Percentiles rank a stretch among this genome's conserved stretches.
phyloP scores from a whole-genome alignment of 192 early-diverging fungal genomes.

The Podila epicladia region DNA sequence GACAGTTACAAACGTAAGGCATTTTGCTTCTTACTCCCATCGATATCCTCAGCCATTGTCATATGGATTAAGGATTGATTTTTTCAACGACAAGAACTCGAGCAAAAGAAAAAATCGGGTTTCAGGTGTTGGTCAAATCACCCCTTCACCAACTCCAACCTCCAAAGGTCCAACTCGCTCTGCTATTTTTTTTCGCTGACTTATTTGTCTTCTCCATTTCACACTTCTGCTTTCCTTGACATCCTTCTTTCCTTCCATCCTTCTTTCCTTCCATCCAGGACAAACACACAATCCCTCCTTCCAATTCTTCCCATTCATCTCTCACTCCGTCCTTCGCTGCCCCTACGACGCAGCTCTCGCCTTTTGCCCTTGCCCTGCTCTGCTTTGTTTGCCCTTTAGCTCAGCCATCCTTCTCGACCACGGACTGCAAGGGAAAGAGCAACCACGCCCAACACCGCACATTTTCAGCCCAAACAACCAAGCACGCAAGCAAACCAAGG shows the following conservation, averaged over 20 bases:
- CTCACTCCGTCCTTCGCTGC: not conserved
- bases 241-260: not conserved
- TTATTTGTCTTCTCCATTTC: not conserved
- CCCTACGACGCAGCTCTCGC: not conserved
- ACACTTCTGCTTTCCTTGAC: not conserved
- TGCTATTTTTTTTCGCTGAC: not conserved
- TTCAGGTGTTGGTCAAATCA: no score
- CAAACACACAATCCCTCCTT: not conserved
- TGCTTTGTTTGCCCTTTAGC: not conserved
- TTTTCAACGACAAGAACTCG: no score
- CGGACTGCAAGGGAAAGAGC: not conserved
- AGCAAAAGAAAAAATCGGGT: no score
- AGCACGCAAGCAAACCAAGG: not conserved
- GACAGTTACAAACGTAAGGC: no score
- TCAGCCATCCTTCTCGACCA: no score
- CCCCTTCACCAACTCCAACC: no score
- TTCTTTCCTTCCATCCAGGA: not conserved
- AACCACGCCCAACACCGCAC: not conserved
- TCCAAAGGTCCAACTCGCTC: not conserved
- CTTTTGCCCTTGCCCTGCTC: not conserved
- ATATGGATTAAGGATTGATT: no score
- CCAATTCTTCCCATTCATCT: not conserved
- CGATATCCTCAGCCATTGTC: no score
- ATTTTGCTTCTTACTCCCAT: no score
- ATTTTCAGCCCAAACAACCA: not conserved